Base-by-base conservation (phyloP, 208 protist species). In the Novymonas esmeraldas region DNA sequence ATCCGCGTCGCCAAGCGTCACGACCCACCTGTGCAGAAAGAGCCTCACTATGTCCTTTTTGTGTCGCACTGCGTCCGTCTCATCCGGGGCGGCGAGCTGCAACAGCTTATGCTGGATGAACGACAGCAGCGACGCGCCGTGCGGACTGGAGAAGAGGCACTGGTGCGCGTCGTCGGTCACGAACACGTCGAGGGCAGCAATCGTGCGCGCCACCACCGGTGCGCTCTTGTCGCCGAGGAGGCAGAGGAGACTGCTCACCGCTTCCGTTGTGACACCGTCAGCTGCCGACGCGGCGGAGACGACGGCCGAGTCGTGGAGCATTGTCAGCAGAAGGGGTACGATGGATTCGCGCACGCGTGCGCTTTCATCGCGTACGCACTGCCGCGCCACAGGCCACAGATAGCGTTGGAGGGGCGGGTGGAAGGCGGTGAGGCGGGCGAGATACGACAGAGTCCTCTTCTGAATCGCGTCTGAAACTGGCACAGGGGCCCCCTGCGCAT, bases 51-150 rank as follows among this genome's bases (percentile, higher is more conserved):
- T 73, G 13, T 83, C 84, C 6, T 36, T 48, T 14, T 52, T 60
- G 54, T 91, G 81, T 36, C 73, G 76, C 38, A 67, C 66, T 22
- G 42, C 58, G 7, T 61, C 59, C 13, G 45, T 41, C n/a, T 38
- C 45, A 22, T 54, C 20, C 24, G 62, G 36, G 22, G 38, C 48
- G 3, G 74, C 72, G n/a, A 89, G 55, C 33, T 62, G 39, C 22
- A 95, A 76, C 22, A 95, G 70, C 39, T 90, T 92, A 20, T 76
- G 76, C 62, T 94, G 76, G 18, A 82, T 79, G 58, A 93, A 90
- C 11, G 72, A 67, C 6, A 93, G 54, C 16, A 91, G 64, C 11
- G 74, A 52, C 11, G 70, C 78, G 1, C 81, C 83, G n/a, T 49
- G 74, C 36, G 75, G 36, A 3, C 75, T 76, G 22, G 48, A 64